A percentile compares a stretch with the other conserved stretches of the same genome.
These are phyloP conservation scores for Russula sp. DNA, from an alignment of 768 basidiomycete species.

Conservation along the genomic window DNA sequence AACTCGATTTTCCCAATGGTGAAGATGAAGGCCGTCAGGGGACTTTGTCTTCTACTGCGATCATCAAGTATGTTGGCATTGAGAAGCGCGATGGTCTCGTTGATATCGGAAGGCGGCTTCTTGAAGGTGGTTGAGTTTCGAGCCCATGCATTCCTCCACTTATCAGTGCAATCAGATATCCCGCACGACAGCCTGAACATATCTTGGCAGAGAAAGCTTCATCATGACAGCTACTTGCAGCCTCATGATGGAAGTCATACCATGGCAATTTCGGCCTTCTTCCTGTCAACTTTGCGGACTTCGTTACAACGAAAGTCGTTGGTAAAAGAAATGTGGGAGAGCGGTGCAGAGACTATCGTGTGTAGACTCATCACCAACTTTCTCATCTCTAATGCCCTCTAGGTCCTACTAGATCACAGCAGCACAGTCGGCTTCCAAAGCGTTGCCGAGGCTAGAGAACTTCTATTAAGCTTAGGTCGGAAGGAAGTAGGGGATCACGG, in stretches of 20 bases:
- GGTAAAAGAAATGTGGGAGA: slow-evolving; percentile 86
- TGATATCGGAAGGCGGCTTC: slow-evolving; percentile 57
- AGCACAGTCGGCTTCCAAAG: slow-evolving; percentile 68
- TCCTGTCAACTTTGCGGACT: slow-evolving; percentile 66
- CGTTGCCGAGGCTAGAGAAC: slow-evolving; percentile 73
- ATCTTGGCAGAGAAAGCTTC: slow-evolving; percentile 55
- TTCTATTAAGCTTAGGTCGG: slow-evolving; percentile 57
- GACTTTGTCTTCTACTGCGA: slow-evolving; percentile 42
- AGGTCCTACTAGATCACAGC: slow-evolving; percentile 86
- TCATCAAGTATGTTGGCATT: slow-evolving; percentile 64
- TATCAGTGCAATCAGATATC: slow-evolving; percentile 35
- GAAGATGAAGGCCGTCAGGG: slow-evolving; percentile 29
- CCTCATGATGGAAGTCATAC: slow-evolving; percentile 42
- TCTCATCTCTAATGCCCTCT: neutral
- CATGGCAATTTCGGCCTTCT: slow-evolving; percentile 81
- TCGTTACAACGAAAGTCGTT: slow-evolving; percentile 55
- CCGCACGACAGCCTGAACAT: slow-evolving; percentile 41
- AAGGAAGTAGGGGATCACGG: slow-evolving; percentile 50
- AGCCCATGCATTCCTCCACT: slow-evolving; percentile 11
- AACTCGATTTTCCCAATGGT: slow-evolving; percentile 24
- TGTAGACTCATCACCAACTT: slow-evolving; percentile 15
- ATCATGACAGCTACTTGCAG: slow-evolving; percentile 39
- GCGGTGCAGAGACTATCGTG: slow-evolving; percentile 81
- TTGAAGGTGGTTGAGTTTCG: slow-evolving; percentile 41
- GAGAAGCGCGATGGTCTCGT: slow-evolving; percentile 72